These are phyloP conservation scores for Trypanosoma rangeli DNA, from an alignment of 208 protist genomes.

Conservation along the genomic window DNA sequence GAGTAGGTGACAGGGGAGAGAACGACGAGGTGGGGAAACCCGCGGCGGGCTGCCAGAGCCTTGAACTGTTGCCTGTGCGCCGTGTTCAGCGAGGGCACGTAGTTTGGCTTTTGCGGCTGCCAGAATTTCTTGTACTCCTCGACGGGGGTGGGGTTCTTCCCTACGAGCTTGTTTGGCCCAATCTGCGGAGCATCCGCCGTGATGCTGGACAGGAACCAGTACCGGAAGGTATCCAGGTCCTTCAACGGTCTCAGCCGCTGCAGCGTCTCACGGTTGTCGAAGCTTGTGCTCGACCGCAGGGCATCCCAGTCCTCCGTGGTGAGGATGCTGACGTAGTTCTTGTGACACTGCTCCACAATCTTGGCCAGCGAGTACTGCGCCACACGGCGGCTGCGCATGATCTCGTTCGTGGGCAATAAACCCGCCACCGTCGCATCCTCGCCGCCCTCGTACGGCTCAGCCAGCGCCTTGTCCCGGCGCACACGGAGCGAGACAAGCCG, in stretches of 20 bases:
- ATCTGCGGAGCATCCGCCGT: conserved; percentile 77
- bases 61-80: conserved; percentile 58
- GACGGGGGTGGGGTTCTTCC: conserved; percentile 56
- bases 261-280: conserved; percentile 40
- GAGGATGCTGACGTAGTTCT: conserved; percentile 75
- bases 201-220: conserved; percentile 82
- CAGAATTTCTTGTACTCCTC: conserved; percentile 85
- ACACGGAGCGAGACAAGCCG: conserved; percentile 70
- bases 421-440: conserved; percentile 41
- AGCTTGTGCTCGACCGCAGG: conserved; percentile 45
- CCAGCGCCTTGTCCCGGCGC: conserved; percentile 68
- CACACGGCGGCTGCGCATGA: conserved; percentile 48
- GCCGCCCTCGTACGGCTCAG: conserved; percentile 71
- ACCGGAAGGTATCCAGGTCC: conserved; percentile 75
- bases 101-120: conserved; percentile 67
- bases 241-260: conserved; percentile 59
- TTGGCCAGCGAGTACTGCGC: conserved; percentile 84
- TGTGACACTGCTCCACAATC: conserved; percentile 70
- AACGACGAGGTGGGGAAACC: conserved; percentile 72
- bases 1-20: conserved; percentile 69
- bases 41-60: conserved; percentile 58
- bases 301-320: conserved; percentile 62
- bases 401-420: conserved; percentile 49
- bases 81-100: conserved; percentile 71
- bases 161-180: conserved; percentile 87